phyloP scores from a whole-genome alignment of 257 asterid species.

The Lycium barbarum region DNA sequence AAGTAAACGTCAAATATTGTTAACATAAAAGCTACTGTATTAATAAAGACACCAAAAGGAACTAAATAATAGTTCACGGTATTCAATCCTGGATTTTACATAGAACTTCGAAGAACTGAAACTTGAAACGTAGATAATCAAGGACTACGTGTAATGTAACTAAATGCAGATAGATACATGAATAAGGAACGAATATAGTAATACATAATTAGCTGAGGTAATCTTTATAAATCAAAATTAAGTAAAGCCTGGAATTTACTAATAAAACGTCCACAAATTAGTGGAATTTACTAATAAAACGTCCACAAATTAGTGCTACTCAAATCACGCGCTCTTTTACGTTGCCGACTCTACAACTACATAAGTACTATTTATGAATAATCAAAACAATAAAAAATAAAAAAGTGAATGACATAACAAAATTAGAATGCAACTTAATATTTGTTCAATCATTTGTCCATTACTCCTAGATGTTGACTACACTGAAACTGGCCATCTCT shows the following conservation, averaged over 20 bases:
- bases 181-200: not conserved
- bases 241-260: not conserved
- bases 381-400: not conserved
- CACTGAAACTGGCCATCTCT: not conserved
- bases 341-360: not conserved
- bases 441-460: conserved; percentile 4
- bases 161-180: not conserved
- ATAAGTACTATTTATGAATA: not conserved
- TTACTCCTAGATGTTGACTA: not conserved
- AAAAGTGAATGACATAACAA: conserved; percentile 9
- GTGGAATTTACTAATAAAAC: not conserved
- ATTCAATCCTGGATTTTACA: not conserved
- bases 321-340: conserved; percentile 22
- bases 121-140: not conserved
- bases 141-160: not conserved
- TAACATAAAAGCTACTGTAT: too few species aligned
- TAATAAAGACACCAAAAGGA: too few species aligned
- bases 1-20: too few species aligned
- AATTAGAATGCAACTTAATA: not conserved
- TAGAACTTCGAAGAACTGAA: not conserved
- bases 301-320: not conserved
- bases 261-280: too few species aligned
- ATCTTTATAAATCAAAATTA: not conserved
- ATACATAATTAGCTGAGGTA: conserved; percentile 7
- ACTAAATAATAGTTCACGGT: not conserved